phyloP scores from a whole-genome alignment of 176 grass and related monocot species.

The Carex kokanica region DNA sequence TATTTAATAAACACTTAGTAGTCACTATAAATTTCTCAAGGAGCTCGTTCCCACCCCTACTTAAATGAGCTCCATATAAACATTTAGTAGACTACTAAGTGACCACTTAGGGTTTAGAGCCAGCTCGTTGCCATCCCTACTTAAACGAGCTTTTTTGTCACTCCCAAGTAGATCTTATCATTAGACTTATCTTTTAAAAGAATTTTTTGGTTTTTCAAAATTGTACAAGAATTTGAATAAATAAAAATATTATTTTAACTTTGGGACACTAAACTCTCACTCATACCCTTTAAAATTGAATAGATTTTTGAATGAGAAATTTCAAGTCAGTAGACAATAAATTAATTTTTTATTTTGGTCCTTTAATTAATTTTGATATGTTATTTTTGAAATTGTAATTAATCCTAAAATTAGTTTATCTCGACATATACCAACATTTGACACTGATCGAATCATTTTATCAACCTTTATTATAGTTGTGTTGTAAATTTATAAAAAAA shows the following conservation, averaged over 20 bases:
- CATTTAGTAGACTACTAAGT: too few relatives aligned
- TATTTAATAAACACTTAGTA: too few relatives aligned
- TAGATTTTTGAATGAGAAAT: not conserved
- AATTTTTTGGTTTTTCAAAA: not conserved
- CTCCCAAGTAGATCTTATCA: too few relatives aligned
- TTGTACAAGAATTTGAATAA: not conserved
- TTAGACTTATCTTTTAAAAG: not conserved
- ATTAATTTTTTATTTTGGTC: not conserved
- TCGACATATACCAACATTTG: not conserved
- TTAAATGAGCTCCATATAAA: too few relatives aligned
- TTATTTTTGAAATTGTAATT: not conserved
- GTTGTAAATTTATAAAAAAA: not conserved
- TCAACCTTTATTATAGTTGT: not conserved
- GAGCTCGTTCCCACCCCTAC: too few relatives aligned
- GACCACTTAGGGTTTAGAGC: too few relatives aligned
- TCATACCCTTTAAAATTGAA: not conserved
- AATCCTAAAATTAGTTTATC: not conserved
- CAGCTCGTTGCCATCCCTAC: too few relatives aligned
- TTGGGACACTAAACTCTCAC: not conserved
- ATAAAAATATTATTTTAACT: not conserved
- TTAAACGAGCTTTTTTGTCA: too few relatives aligned
- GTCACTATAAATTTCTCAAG: too few relatives aligned
- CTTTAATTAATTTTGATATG: not conserved
- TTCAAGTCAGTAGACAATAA: not conserved
- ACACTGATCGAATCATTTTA: not conserved